Base-by-base conservation (phyloP, 2,329 filamentous ascomycete genomes). In the Sphaceloma murrayae region DNA sequence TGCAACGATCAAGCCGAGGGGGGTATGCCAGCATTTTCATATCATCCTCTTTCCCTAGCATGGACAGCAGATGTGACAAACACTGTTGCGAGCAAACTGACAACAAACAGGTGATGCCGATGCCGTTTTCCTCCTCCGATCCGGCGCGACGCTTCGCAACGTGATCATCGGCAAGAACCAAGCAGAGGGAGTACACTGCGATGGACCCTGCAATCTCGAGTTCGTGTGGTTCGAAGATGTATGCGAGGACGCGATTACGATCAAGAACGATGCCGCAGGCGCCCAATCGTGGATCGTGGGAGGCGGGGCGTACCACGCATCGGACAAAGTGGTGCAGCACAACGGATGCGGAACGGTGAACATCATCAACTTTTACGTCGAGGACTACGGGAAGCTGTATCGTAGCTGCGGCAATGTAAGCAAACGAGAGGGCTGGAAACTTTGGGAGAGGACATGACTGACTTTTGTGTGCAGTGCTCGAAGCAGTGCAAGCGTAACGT, bases 101-200 rank as follows among this genome's bases (percentile, higher is more conserved):
- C n/a, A n/a, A n/a, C n/a, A n/a, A n/a, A n/a, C 6, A 38, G 34
- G 36, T 48, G 58, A 29, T 29, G 36, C 36, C 1, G 58, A 67
- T 42, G 67, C 72, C 31, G 70, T 75, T 57, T 75, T 75, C 64
- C 61, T 70, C 49, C 61, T 76, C 48, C 61, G 69, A 54, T 61
- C 67, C 42, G 72, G 72, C 19, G 73, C 65, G 30, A 72, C 65
- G 19, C 58, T 74, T 14, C 66, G 65, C 51, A 73, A 73, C 53
- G 69, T 69, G 53, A 72, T 74, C 55, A 74, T 74, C 45, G 70
- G 72, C 30, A 63, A 62, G 11, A 65, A 68, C 48, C 63, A 72
- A 48, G 63, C 66, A 33, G 71, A 73, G 58, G 70, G 66, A 39
- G 63, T 74, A 18, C 70, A 74, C 60, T 74, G 70, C 58, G 58